Base-by-base conservation (phyloP, 2,329 filamentous ascomycete species). In the Ramularia collo-cygni region DNA sequence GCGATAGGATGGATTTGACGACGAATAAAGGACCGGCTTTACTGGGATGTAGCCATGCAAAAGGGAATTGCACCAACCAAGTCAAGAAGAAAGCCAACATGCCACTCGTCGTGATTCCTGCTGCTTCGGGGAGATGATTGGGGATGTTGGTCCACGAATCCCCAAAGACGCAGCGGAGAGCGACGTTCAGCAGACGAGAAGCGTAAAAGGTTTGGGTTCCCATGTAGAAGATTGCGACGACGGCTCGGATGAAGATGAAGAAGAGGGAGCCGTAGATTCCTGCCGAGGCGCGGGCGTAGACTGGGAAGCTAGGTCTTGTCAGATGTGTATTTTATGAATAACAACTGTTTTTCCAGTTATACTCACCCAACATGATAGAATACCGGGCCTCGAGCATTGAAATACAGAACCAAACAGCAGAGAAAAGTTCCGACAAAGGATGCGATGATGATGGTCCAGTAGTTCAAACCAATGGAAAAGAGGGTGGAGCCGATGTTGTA, bases 111-210 rank as follows among this genome's bases (percentile, higher is more conserved):
- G 58, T 62, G 14, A 63, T 53, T 7, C 56, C 56, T 12, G 59
- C 56, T 27, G 46, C 52, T 5, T 44, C 36, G 14, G 61, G 49
- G 0, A 62, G 42, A 3, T 49, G 46, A 19, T 62, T 62, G 1
- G 47, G 52, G 34, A 46, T 60, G 27, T 59, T 55, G 1, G 60
- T 40, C 63, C 64, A 68, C 2, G 50, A 50, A 14, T 53, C 50
- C 1, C 65, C 66, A 28, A 64, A 66, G 26, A 67, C 57, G 44
- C 61, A 62, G 14, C 63, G 57, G 8, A 68, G 51, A 29, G 62
- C 55, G 2, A 65, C 60, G 6, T 56, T 55, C 34, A 64, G 51
- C 14, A 66, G 43, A 26, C 62, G 57, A 4, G 58, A 55, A 10
- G 58, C 61, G 37, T 63, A 54, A 38, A 47, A 51, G 6, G 21